Base-by-base conservation (phyloP, 2,329 filamentous ascomycete genomes). In the Dactylellina haptotyla region DNA sequence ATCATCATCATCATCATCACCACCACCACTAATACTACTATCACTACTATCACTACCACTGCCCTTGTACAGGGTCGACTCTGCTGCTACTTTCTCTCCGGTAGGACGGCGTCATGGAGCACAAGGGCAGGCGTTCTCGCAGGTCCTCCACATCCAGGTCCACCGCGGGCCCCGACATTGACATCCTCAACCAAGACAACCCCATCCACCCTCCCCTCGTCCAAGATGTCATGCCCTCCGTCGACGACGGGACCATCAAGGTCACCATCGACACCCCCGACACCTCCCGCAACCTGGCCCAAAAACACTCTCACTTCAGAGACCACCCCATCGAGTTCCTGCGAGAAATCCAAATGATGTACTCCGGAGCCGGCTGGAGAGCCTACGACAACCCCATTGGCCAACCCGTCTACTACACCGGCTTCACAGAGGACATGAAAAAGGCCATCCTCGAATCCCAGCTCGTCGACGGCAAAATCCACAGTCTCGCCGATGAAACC, bases 301-400 rank as follows among this genome's bases (percentile, higher is more conserved):
- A 69, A 30, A 56, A 64, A 20, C 50, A 43, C 48, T 67, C 64
- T n/a, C 75, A 80, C 57, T 77, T 74, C 53, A 75, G 57, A 54
- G 83, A 90, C 65, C 85, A 86, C 62, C 88, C 88, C 0, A 83
- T 90, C 75, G 85, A 93, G 76, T 98, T 98, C 80, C 87, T 98
- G 28, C 92, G 93, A 77, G 95, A 99, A 83, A 90, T 99, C 32
- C 95, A 91, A 50, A 85, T 97, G 32, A 93, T 98, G 82, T 90
- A 98, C 75, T 94, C 92, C 10, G 95, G 95, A 62, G 90, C 91
- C 56, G 94, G 93, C 80, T 99, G 95, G 95, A 91, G 95, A 74
- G 92, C 91, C 72, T 99, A 99, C 83, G 92, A 98, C 79, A 84
- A 90, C 75, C 86, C 93, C 75, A 89, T 98, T 77, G 95, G 95